Base-by-base conservation (phyloP, 2,329 filamentous ascomycete species). In the Fusarium paranaense region DNA sequence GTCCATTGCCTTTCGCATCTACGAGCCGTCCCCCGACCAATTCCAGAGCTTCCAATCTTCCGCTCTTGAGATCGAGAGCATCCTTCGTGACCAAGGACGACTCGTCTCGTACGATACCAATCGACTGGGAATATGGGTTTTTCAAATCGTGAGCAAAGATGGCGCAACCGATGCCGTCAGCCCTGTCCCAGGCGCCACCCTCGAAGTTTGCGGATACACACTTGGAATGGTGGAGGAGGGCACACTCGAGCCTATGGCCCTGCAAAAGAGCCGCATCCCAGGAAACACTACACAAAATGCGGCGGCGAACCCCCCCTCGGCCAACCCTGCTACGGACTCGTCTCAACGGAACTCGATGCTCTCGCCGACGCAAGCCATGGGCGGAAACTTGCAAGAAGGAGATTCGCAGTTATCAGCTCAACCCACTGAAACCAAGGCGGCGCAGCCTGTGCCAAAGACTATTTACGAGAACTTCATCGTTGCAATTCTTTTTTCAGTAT, bases 401-500 rank as follows among this genome's bases (percentile, higher is more conserved):
- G 80, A 82, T 7, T 22, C 67, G n/a, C 78, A 76, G n/a, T 35
- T 67, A 16, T 45, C 71, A 18, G 81, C 82, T 14, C 81, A 84
- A 6, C 63, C 64, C n/a, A 40, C 58, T 45, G 79, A 81, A 30
- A 22, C 68, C n/a, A 81, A 72, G 57, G 32, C 67, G 42, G 70
- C 71, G 11, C 75, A 78, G 42, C 72, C 71, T 50, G 62, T 74
- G 20, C 76, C 84, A 35, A 86, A 85, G 68, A 84, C 85, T 20
- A 83, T 87, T 6, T 87, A 90, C 75, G 87, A 90, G 67, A 86
- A 86, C 47, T 89, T 91, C 68, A 84, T 90, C 58, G 82, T 84
- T 13, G 87, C 88, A n/a, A 80, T 87, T 11, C 81, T 90, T 18
- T 84, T 86, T 3, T 86, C 87, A n/a, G 76, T 90, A 62, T 86